A percentile compares a stretch with the other conserved stretches of the same genome.
Evolutionary conservation across 2,329 filamentous ascomycete genomes (phyloP).

Genomic region (Pseudohalonectria lignicola): DNA sequence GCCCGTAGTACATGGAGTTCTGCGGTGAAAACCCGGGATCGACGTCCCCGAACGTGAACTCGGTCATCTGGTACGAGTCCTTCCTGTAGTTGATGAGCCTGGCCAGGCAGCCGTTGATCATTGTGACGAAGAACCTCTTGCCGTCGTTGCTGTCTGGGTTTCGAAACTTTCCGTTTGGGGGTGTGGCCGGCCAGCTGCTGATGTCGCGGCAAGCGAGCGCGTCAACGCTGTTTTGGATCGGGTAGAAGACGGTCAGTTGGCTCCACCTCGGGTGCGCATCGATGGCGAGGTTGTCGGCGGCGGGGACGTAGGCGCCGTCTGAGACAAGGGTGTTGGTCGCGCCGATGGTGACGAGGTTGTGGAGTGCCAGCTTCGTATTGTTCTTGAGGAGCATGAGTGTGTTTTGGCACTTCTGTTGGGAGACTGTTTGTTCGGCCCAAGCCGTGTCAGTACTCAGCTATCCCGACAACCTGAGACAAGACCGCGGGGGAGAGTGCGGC

Average conservation of each 20-base stretch:
- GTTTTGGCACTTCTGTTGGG: conserved; percentile 13
- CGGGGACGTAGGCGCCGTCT: conserved; percentile 13
- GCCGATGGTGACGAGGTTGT: conserved; percentile 19
- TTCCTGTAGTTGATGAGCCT: neutral
- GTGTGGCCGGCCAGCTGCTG: neutral
- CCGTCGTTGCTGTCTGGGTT: neutral
- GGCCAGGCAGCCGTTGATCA: conserved; percentile 8
- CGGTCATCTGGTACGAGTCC: conserved; percentile 1
- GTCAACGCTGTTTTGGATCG: neutral
- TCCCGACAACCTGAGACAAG: too few species aligned
- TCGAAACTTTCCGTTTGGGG: conserved; percentile 1
- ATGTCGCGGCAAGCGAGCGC: neutral
- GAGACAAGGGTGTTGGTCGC: conserved; percentile 15
- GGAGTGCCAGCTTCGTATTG: conserved; percentile 10
- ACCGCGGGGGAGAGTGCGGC: too few species aligned
- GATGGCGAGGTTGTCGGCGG: conserved; percentile 16
- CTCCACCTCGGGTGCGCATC: conserved; percentile 16
- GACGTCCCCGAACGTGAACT: conserved; percentile 1
- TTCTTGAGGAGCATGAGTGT: conserved; percentile 12
- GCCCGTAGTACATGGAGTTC: conserved; percentile 1
- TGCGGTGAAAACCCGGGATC: conserved; percentile 3
- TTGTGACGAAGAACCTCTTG: conserved; percentile 3
- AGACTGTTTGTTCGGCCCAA: too few species aligned
- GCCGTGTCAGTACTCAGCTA: too few species aligned
- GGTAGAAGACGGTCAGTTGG: conserved; percentile 12